Percentiles rank a stretch among this genome's conserved stretches.
Evolutionary conservation across 1,284 basidiomycete genomes (phyloP).

Genomic region (Boletus sp.): DNA sequence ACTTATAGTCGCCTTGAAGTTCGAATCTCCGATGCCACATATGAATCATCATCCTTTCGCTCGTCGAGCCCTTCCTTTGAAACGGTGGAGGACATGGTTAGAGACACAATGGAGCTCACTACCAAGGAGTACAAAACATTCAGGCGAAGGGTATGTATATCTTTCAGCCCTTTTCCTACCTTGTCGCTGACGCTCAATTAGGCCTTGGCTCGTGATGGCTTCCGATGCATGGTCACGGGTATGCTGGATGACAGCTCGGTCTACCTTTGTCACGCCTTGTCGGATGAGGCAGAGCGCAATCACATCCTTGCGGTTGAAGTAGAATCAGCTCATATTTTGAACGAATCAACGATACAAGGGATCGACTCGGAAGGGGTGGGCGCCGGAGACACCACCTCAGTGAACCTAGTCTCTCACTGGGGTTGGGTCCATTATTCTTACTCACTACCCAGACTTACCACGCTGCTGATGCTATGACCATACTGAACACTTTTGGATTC

Average conservation of each 20-base stretch:
- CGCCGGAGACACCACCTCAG: too few species aligned
- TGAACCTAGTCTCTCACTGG: background rate
- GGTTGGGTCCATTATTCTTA: background rate
- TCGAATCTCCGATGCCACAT: background rate
- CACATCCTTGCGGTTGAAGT: background rate
- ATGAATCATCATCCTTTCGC: background rate
- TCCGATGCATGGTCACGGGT: background rate
- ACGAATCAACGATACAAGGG: background rate
- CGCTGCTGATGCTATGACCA: background rate
- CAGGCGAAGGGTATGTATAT: background rate
- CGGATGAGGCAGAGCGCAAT: background rate
- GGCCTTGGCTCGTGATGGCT: background rate
- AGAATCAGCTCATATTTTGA: background rate
- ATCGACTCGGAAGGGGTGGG: background rate
- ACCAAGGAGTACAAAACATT: background rate
- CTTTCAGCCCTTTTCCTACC: background rate
- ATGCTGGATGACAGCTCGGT: background rate
- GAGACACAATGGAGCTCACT: background rate
- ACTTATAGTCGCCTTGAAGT: background rate
- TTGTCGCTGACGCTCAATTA: background rate
- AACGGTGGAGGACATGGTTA: background rate
- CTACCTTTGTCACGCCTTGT: background rate
- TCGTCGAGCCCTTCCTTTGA: background rate
- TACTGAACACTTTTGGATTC: background rate
- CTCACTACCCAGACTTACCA: background rate